Evolutionary conservation across 805 yeast genomes (phyloP), one percentile per base, ranked within the genome.

Genomic region (Starmerella scarabaei): DNA sequence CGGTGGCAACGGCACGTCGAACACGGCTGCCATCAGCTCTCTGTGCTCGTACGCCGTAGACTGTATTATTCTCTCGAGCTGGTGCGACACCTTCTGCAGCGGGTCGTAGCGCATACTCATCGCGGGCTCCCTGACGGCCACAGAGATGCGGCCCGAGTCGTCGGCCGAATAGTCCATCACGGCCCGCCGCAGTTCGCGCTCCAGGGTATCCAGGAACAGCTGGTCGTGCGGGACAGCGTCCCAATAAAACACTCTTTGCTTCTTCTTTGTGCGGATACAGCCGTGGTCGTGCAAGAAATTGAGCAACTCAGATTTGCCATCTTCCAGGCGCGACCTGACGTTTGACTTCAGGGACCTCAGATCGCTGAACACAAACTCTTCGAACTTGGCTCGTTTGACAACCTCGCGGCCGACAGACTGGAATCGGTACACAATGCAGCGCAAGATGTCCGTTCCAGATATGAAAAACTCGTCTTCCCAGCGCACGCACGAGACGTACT

Each of bases 211-310:
- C 2, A 84, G 75, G 70, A 91, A 86, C 33, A 88, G 65, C 55
- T 80, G 76, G 55, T 86, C 94, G 60, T 88, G 97, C 19, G 91
- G 91, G 8, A 91, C 96, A 55, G 86, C 80, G 58, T 81, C 85
- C 97, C 97, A 91, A 59, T 80, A 84, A 57, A 88, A 88, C 32
- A 88, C 96, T 56, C 91, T 88, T 58, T 88, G 98, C 55, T 91
- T 88, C 69, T 88, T 88, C 54, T 88, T 96, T 0, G 98, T 88
- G 52, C 94, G 70, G 20, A 88, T 66, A 56, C 97, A 88, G 48
- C 77, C 75, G 57, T 88, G 82, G 54, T 78, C 80, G 61, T 80
- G 84, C 21, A 88, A 64, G 53, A 88, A 85, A 47, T 79, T 80
- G 44, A 88, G 66, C 56, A 88, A 85, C 27, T 75, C 77, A 0